A percentile compares a stretch with the other conserved stretches of the same genome.
Evolutionary conservation across 2,329 filamentous ascomycete genomes (phyloP).

Genomic region (Trichoderma semiorbis): DNA sequence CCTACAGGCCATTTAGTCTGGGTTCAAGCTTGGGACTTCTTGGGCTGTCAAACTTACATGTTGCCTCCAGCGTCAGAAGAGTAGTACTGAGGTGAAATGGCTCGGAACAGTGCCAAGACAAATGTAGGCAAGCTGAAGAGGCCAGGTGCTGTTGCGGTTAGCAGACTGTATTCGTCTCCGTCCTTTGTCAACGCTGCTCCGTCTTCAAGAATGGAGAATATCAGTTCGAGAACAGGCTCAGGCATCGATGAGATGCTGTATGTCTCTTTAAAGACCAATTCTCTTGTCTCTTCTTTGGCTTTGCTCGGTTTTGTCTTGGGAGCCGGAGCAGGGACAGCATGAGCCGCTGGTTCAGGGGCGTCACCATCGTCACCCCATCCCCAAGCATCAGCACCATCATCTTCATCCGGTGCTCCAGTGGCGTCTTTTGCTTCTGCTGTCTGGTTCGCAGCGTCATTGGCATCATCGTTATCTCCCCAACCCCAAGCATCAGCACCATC

Average conservation of each 20-base stretch:
- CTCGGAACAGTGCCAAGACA: conserved; percentile 73
- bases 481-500: conserved; percentile 57
- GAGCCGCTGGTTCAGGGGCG: conserved; percentile 25
- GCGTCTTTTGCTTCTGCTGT: conserved; percentile 19
- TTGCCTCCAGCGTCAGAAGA: conserved; percentile 57
- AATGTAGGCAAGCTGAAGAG: conserved; percentile 71
- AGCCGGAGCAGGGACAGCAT: neutral
- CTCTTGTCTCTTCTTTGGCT: conserved; percentile 43
- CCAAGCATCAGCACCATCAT: conserved; percentile 67
- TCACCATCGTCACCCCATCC: conserved; percentile 75
- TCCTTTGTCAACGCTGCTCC: conserved; percentile 56
- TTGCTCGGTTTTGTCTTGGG: conserved; percentile 17
- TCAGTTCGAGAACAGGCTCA: conserved; percentile 67
- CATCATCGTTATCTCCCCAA: conserved; percentile 65
- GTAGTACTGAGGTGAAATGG: conserved; percentile 73
- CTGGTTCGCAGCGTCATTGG: conserved; percentile 22
- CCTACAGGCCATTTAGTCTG: conserved; percentile 34
- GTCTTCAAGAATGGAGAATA: conserved; percentile 58
- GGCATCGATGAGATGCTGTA: conserved; percentile 90
- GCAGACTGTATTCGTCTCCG: conserved; percentile 51
- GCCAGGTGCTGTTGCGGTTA: conserved; percentile 64
- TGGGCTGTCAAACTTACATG: conserved; percentile 47
- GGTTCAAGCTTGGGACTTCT: neutral
- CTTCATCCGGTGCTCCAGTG: conserved; percentile 21
- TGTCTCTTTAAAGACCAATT: conserved; percentile 76